A percentile compares a stretch with the other conserved stretches of the same genome.
Evolutionary conservation across 371 early-diverging fungal species (phyloP).

Genomic region (Mortierella polycephala): DNA sequence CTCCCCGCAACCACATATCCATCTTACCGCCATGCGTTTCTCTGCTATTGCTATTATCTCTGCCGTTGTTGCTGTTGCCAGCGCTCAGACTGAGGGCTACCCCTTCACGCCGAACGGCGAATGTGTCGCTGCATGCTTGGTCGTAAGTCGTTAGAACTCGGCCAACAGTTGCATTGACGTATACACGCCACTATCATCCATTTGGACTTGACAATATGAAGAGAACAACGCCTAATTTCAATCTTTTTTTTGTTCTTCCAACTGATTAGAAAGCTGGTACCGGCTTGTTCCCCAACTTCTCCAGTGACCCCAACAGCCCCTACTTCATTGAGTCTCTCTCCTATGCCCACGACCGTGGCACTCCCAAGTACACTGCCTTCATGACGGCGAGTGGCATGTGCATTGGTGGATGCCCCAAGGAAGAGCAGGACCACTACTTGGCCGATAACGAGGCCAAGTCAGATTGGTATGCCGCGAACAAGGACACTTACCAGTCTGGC

Average conservation of each 20-base stretch:
- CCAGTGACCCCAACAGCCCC: conserved; percentile 30
- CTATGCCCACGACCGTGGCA: conserved; percentile 20
- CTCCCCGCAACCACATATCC: background rate
- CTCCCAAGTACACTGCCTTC: conserved; percentile 32
- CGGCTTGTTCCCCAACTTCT: conserved; percentile 20
- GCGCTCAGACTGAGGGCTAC: conserved; percentile 22
- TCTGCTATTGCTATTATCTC: conserved; percentile 15
- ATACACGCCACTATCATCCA: no score
- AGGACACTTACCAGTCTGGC: conserved; percentile 1
- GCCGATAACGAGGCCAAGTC: conserved; percentile 27
- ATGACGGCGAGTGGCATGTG: conserved; percentile 32
- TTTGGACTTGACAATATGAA: no score
- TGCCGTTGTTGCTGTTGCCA: conserved; percentile 18
- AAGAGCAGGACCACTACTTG: conserved; percentile 20
- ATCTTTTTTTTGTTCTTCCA: background rate
- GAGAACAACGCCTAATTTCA: background rate
- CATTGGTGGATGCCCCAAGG: conserved; percentile 12
- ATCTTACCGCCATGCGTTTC: conserved; percentile 15
- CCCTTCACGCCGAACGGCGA: conserved; percentile 31
- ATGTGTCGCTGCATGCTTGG: conserved; percentile 28
- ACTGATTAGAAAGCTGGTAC: conserved; percentile 23
- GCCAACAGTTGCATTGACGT: no score
- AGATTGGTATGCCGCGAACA: conserved; percentile 49
- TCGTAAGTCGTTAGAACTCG: conserved; percentile 5
- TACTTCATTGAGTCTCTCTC: conserved; percentile 30